Evolutionary conservation across 108 stramenopile genomes (phyloP), one percentile per base, ranked within the genome.

Genomic region (Skeletonema costatum): DNA sequence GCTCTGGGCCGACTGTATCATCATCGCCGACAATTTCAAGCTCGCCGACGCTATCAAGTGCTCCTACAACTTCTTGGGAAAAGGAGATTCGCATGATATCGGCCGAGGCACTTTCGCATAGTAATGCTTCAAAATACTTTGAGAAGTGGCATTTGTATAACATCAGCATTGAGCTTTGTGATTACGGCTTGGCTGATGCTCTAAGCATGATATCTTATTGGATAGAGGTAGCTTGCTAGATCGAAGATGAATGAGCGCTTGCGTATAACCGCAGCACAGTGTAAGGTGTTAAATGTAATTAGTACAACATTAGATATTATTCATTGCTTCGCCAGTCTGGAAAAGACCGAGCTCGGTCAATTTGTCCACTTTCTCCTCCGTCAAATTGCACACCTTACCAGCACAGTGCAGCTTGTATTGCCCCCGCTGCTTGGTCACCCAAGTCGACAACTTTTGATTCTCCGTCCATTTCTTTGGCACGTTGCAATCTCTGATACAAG

Each of bases 381-480:
- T 56, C 21, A 56, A 56, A 1, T 25, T 29, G 53, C 53, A 25
- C 25, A 5, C 7, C 3, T 53, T 53, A 53, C 51, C 51, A 53
- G 51, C 17, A 53, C 21, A 25, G 51, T 53, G 25, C 21, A 53
- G 62, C 10, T 35, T 64, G 62, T 64, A 41, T 29, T 38, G 33
- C 64, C 58, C 50, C 48, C 69, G 38, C 44, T 77, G 77, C 33
- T 66, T 71, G 0, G 60, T 60, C 33, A 71, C 77, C 77, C 77
- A 77, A 42, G 35, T 30, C 14, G 68, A 25, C 77, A 77, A 65
- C 39, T 36, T 62, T n/a, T 60, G 64, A 60, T 71, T 77, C 50
- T 42, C 64, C 31, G 33, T 25, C 77, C 77, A 77, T 14, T 70
- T 46, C 46, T 42, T 56, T 5, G 77, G 69, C 31, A 77, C 77